Percentiles rank a stretch among this genome's conserved stretches.
phyloP scores from a whole-genome alignment of 169 alveolate genomes.

The Cryptosporidium ubiquitum region DNA sequence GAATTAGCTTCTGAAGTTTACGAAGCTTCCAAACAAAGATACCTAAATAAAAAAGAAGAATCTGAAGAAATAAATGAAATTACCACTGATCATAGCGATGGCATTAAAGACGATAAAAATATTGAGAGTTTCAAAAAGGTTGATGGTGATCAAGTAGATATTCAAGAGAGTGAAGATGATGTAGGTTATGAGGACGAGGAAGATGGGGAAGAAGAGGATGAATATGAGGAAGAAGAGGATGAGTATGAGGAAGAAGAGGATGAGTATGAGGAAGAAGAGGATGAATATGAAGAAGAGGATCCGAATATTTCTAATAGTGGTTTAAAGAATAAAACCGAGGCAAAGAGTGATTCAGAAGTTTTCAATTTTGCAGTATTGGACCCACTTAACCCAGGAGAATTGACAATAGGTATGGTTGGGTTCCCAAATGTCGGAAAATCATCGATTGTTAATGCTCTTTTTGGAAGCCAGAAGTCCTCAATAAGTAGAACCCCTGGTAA shows the following conservation, averaged over 20 bases:
- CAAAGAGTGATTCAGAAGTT: background rate
- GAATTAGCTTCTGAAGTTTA: background rate
- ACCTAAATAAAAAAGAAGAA: background rate
- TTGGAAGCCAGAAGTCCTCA: slow-evolving; percentile 92
- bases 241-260: slow-evolving; percentile 40
- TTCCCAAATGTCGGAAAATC: slow-evolving; percentile 99
- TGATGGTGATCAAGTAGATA: too few species aligned
- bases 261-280: slow-evolving; percentile 73
- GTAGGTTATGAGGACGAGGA: slow-evolving; percentile 12
- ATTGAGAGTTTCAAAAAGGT: slow-evolving; percentile 78
- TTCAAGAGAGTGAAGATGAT: slow-evolving; percentile 59
- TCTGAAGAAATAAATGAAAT: background rate
- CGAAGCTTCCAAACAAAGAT: slow-evolving; percentile 22
- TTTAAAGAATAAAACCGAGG: slow-evolving; percentile 27
- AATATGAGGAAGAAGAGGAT: background rate
- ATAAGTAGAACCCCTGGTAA: slow-evolving; percentile 98
- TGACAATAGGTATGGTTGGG: slow-evolving; percentile 97
- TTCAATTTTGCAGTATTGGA: slow-evolving; percentile 40
- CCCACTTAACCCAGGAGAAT: slow-evolving; percentile 65
- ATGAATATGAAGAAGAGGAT: background rate
- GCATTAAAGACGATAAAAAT: background rate
- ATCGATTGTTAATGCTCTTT: slow-evolving; percentile 95
- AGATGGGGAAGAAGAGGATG: background rate
- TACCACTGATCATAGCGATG: background rate
- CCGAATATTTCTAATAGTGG: slow-evolving; percentile 28